Percentiles rank a stretch among this genome's conserved stretches.
These are phyloP conservation scores for Collybia sp. DNA, from an alignment of 768 basidiomycete species.

Conservation along the genomic window DNA sequence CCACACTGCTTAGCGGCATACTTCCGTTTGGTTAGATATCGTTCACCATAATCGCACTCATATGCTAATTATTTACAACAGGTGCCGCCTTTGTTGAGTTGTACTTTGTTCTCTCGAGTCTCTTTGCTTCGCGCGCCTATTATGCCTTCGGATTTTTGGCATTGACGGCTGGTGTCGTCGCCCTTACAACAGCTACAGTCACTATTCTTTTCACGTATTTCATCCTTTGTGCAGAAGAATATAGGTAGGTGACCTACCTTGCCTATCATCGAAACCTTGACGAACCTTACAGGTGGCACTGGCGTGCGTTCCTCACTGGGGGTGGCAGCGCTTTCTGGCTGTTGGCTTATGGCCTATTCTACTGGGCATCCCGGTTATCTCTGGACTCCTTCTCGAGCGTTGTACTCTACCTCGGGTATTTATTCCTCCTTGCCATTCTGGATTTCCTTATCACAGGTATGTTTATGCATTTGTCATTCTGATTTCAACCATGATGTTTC, in stretches of 20 bases:
- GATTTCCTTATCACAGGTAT: conserved; percentile 86
- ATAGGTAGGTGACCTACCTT: conserved; percentile 47
- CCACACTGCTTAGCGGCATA: conserved; percentile 82
- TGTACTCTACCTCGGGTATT: conserved; percentile 86
- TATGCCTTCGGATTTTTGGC: conserved; percentile 97
- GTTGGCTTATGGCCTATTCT: conserved; percentile 82
- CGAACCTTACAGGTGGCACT: conserved; percentile 72
- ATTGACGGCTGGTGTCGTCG: conserved; percentile 77
- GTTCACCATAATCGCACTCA: not conserved
- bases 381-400: conserved; percentile 79
- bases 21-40: conserved; percentile 76
- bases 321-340: conserved; percentile 94
- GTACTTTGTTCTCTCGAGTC: conserved; percentile 85
- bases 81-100: conserved; percentile 95
- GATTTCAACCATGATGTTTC: conserved; percentile 1
- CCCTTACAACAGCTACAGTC: conserved; percentile 86
- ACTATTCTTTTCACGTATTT: conserved; percentile 90
- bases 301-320: conserved; percentile 90
- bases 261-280: not conserved
- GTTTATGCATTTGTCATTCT: conserved; percentile 12
- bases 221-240: conserved; percentile 90
- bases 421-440: conserved; percentile 76
- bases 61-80: conserved; percentile 20
- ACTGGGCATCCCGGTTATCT: conserved; percentile 83
- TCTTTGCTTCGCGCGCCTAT: conserved; percentile 90